Evolutionary conservation across 371 early-diverging fungal species (phyloP), one percentile per base, ranked within the genome.

Genomic region (Rhizopus sp.): DNA sequence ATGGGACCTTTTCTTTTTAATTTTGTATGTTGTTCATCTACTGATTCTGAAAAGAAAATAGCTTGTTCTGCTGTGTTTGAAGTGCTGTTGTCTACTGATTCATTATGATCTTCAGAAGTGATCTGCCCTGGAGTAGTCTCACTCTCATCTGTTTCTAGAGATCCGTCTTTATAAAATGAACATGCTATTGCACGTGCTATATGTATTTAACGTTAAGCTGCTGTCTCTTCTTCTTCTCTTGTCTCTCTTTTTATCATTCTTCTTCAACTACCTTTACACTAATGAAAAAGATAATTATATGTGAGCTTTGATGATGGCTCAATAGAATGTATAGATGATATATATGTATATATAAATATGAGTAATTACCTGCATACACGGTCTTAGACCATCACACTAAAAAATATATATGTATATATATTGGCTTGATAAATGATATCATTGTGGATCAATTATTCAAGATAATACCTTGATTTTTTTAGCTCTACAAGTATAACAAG

Each of bases 401-500:
- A 35, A 1, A 3, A 32, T 4, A 17, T 46, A 46, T 46, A 23
- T 46, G 29, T 9, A 29, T 4, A 47, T 23, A 2, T 23, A 23
- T 23, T 23, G 23, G 23, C 23, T 23, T 23, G 23, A 23, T 23
- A 23, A 23, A 23, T 23, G 23, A 23, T 23, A 23, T 23, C 23
- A 23, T 23, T 23, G 2, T 23, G 23, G 23, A 23, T 23, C 23
- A 23, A 23, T 23, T 23, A 2, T 23, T 23, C 23, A 23, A 23
- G 23, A 23, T 23, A 30, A 35, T 72, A 77, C 78, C 74, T 77
- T 77, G 41, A 77, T 77, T 60, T 77, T 77, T 45, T 77, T 77
- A 12, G 68, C 74, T 37, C 78, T 64, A 53, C 78, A 77, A 7
- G 78, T 72, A 48, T 72, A 77, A 41, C 78, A 77, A 3, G 78